A percentile compares a stretch with the other conserved stretches of the same genome.
Conservation (phyloP, 2,329 filamentous ascomycete genomes). For the Gaeumannomyces tritici region DNA sequence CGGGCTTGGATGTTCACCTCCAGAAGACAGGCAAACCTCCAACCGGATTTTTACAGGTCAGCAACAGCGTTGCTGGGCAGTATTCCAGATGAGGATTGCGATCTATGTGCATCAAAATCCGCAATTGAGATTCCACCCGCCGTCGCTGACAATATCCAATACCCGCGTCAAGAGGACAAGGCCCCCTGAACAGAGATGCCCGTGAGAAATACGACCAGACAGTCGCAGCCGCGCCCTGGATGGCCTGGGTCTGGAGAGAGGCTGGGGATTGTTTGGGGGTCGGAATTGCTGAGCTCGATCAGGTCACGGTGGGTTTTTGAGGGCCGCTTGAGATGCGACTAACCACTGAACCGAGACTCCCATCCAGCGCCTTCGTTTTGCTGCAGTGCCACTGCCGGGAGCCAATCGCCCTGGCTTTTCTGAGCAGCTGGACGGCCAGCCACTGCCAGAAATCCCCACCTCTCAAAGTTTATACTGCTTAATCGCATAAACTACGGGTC, state of each 20-base stretch:
- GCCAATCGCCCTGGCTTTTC: background rate
- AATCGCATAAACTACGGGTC: background rate
- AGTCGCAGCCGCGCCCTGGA: background rate
- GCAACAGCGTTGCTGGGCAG: background rate
- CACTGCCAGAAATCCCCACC: background rate
- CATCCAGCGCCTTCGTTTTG: background rate
- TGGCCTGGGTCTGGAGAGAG: background rate
- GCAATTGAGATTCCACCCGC: conserved; percentile 1
- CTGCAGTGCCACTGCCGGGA: background rate
- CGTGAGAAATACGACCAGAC: background rate
- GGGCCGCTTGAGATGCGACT: background rate
- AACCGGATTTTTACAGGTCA: background rate
- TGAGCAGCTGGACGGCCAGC: background rate
- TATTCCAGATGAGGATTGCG: background rate
- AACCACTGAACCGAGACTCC: background rate
- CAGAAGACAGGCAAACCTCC: background rate
- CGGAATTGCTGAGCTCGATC: background rate
- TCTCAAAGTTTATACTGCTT: background rate
- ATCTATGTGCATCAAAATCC: conserved; percentile 5
- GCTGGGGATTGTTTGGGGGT: background rate
- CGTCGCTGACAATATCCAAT: background rate
- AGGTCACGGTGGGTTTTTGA: background rate
- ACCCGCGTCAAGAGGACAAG: background rate
- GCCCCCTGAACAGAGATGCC: background rate
- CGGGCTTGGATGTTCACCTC: background rate